Evolutionary conservation across 352 stramenopile species (phyloP).

Genomic region (Phytophthora chlamydospora): DNA sequence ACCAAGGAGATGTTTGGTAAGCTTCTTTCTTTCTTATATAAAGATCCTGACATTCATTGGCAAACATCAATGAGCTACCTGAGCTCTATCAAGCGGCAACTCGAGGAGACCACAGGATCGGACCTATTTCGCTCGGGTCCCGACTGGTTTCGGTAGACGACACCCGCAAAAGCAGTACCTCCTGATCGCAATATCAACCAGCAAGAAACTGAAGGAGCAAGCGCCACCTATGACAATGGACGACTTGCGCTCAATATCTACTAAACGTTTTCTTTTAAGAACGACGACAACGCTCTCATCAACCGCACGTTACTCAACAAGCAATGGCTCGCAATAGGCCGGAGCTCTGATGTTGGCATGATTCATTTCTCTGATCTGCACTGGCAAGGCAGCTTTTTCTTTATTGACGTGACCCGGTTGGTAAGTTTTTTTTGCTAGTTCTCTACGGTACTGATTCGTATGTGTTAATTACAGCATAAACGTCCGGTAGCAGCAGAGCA

Average conservation of each 20-base stretch:
- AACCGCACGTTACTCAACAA: conserved; percentile 14
- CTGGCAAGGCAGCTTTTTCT: conserved; percentile 7
- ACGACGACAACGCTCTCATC: conserved; percentile 13
- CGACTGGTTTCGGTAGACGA: conserved; percentile 10
- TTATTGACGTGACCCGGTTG: conserved; percentile 6
- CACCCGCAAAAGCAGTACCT: conserved; percentile 17
- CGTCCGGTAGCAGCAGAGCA: too few species aligned
- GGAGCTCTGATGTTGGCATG: conserved; percentile 13
- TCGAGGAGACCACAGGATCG: conserved; percentile 1
- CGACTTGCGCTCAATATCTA: conserved; percentile 7
- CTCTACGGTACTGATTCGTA: neutral
- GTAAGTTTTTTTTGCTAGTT: too few species aligned
- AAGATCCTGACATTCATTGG: too few species aligned
- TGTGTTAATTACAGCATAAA: neutral
- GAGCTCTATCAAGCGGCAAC: conserved; percentile 13
- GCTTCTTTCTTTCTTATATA: too few species aligned
- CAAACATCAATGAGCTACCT: too few species aligned
- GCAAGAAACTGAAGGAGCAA: conserved; percentile 13
- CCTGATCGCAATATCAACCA: neutral
- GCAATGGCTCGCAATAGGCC: conserved; percentile 7
- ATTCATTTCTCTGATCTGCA: conserved; percentile 12
- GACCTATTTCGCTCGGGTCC: conserved; percentile 1
- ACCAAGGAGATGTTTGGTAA: too few species aligned
- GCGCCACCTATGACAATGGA: conserved; percentile 8
- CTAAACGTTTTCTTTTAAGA: conserved; percentile 7